Percentiles rank a stretch among this genome's conserved stretches.
Conservation (phyloP, 495 filamentous ascomycete genomes). For the Parmelia sp. region DNA sequence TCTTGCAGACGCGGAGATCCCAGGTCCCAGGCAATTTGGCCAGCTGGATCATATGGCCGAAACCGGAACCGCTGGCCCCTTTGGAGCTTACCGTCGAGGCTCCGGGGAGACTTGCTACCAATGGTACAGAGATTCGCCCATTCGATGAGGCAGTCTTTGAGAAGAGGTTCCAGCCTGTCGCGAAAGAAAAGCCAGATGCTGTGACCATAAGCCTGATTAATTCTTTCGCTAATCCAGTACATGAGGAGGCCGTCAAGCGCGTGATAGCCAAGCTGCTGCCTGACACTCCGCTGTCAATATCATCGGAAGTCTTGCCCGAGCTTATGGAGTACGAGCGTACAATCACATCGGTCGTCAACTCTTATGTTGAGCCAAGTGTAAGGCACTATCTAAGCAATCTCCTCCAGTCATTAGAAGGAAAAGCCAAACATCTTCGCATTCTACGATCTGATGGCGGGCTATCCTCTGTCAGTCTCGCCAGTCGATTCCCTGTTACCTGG, state of each 20-base stretch:
- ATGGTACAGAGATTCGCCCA: constrained; percentile 36
- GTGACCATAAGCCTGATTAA: constrained; percentile 45
- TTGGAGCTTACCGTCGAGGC: constrained; percentile 45
- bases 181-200: constrained; percentile 37
- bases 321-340: constrained; percentile 49
- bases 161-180: constrained; percentile 29
- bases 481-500: constrained; percentile 42
- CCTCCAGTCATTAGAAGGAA: constrained; percentile 31
- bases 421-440: constrained; percentile 42
- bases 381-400: constrained; percentile 41
- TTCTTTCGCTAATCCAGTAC: constrained; percentile 39
- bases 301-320: constrained; percentile 43
- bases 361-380: constrained; percentile 46
- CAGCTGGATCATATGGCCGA: constrained; percentile 43
- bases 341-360: constrained; percentile 46
- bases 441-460: constrained; percentile 45
- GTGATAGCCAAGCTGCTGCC: constrained; percentile 37
- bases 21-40: constrained; percentile 47
- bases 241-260: constrained; percentile 37
- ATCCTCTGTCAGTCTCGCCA: constrained; percentile 40
- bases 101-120: constrained; percentile 41
- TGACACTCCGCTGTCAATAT: constrained; percentile 38
- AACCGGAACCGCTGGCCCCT: constrained; percentile 45
- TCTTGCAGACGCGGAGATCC: constrained; percentile 37
- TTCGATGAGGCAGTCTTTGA: constrained; percentile 39